A percentile compares a stretch with the other conserved stretches of the same genome.
Evolutionary conservation across 2,329 filamentous ascomycete species (phyloP).

Genomic region (Paecilomyces variotii): DNA sequence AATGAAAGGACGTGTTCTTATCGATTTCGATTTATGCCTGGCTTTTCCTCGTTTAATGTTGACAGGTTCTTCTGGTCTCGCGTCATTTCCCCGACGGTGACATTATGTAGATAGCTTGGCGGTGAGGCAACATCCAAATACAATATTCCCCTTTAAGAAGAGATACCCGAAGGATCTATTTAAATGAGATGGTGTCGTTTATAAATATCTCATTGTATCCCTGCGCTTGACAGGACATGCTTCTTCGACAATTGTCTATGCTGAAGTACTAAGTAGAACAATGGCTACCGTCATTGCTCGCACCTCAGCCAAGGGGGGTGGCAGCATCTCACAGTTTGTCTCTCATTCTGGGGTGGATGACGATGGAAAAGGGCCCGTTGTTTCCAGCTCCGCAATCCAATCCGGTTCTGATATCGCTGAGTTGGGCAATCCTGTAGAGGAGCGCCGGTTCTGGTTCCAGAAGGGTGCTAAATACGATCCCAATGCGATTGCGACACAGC

Average conservation of each 20-base stretch:
- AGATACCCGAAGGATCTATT: background rate
- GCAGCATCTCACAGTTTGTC: background rate
- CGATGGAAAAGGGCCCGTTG: background rate
- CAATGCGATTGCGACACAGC: conserved; percentile 30
- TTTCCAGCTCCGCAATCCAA: background rate
- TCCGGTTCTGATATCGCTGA: background rate
- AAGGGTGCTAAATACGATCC: conserved; percentile 14
- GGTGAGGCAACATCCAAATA: background rate
- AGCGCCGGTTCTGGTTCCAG: conserved; percentile 23
- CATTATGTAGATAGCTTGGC: background rate
- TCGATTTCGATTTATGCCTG: background rate
- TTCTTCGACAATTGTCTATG: background rate
- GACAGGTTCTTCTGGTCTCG: background rate
- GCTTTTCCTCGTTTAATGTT: background rate
- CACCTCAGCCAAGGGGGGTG: background rate
- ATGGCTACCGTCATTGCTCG: background rate
- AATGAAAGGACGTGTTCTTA: background rate
- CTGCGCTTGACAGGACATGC: background rate
- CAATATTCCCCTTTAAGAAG: background rate
- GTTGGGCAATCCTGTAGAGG: conserved; percentile 11
- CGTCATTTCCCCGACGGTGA: background rate
- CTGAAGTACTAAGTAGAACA: conserved; percentile 1
- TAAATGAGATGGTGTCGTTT: background rate
- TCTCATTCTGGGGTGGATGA: background rate
- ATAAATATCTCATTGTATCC: background rate